These are phyloP conservation scores for Blastosporella zonata DNA, from an alignment of 1,284 basidiomycete genomes.

Conservation along the genomic window DNA sequence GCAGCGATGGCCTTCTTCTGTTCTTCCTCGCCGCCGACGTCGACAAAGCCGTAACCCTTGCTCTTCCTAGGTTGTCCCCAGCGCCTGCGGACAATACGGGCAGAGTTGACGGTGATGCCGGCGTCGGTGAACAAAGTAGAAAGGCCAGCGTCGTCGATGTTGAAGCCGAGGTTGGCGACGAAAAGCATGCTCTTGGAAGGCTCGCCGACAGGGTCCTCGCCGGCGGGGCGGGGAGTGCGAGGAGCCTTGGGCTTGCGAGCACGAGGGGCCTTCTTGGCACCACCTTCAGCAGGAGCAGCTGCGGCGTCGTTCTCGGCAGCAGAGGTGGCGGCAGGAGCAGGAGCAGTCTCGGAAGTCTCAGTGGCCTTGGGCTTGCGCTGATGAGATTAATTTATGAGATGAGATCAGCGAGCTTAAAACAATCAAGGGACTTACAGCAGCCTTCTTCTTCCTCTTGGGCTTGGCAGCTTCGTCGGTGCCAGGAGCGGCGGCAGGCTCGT, in stretches of 20 bases:
- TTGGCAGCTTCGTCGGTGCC: constrained; percentile 57
- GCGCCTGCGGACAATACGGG: constrained; percentile 82
- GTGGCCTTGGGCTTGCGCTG: constrained; percentile 64
- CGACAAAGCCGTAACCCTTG: constrained; percentile 95
- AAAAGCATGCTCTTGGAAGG: constrained; percentile 86
- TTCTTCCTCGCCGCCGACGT: constrained; percentile 79
- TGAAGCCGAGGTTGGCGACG: constrained; percentile 94
- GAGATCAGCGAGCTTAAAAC: constrained; percentile 7
- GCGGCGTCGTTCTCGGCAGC: constrained; percentile 34
- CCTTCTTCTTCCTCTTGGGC: constrained; percentile 79
- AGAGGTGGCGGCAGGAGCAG: constrained; percentile 29
- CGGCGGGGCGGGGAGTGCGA: constrained; percentile 60
- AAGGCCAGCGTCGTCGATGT: constrained; percentile 79
- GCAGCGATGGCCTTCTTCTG: constrained; percentile 83
- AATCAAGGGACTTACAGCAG: constrained; percentile 43
- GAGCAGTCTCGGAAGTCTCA: constrained; percentile 35
- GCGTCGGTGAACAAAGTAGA: constrained; percentile 79
- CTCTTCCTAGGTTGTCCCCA: constrained; percentile 79
- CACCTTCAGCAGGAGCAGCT: constrained; percentile 23
- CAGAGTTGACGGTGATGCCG: constrained; percentile 75
- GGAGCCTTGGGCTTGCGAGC: constrained; percentile 59
- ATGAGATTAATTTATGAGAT: constrained; percentile 19
- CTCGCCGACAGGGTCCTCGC: constrained; percentile 76
- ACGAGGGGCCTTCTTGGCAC: constrained; percentile 49
- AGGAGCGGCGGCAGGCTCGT: constrained; percentile 36